These are phyloP conservation scores for Termitomyces heimii DNA, from an alignment of 768 basidiomycete genomes.

Conservation along the genomic window DNA sequence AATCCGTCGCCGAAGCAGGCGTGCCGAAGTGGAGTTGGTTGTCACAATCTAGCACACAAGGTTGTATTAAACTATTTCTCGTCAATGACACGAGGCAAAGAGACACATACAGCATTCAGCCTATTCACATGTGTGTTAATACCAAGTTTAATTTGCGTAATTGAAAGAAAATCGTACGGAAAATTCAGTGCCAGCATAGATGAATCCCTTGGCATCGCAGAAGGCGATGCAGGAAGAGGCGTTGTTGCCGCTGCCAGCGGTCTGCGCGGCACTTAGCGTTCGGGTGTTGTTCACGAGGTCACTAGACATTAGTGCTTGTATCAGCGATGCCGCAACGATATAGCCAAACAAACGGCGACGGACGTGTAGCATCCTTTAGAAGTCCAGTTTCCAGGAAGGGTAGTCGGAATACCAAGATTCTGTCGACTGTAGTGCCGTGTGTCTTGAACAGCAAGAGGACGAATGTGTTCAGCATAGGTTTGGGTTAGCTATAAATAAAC, in stretches of 20 bases:
- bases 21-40: constrained; percentile 43
- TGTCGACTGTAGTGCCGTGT: constrained; percentile 30
- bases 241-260: constrained; percentile 52
- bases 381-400: constrained; percentile 50
- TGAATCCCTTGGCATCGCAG: constrained; percentile 39
- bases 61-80: not conserved
- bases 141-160: not conserved
- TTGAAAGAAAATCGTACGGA: constrained; percentile 17
- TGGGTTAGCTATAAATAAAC: constrained; percentile 16
- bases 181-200: constrained; percentile 70
- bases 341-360: constrained; percentile 7
- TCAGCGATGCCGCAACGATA: not conserved
- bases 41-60: constrained; percentile 49
- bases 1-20: constrained; percentile 43
- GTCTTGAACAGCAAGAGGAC: constrained; percentile 15
- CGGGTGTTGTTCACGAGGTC: constrained; percentile 49
- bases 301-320: constrained; percentile 24
- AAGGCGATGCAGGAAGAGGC: constrained; percentile 44
- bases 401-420: constrained; percentile 24
- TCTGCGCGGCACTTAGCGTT: constrained; percentile 46
- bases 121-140: constrained; percentile 4
- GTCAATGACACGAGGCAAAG: constrained; percentile 7
- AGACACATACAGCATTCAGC: constrained; percentile 49
- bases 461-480: constrained; percentile 20
- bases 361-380: constrained; percentile 61